Conservation (phyloP, 192 early-diverging fungal species). For the Backusella liffmaniae region DNA sequence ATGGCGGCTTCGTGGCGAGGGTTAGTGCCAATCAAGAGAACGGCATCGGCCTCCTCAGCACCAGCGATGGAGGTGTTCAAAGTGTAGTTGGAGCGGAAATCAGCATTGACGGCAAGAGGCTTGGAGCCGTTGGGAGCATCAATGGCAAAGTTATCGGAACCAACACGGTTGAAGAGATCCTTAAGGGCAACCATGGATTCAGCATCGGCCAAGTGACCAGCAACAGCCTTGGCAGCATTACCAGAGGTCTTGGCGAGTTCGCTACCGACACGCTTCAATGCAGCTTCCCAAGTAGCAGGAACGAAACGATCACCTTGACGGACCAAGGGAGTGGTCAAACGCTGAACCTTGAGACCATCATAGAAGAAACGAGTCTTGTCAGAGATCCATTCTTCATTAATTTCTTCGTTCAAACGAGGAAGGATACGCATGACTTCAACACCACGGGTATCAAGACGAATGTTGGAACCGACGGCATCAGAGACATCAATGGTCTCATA, state of each 20-base stretch:
- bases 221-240: constrained; percentile 76
- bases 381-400: constrained; percentile 99
- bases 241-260: constrained; percentile 60
- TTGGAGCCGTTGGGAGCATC: constrained; percentile 60
- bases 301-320: constrained; percentile 83
- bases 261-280: constrained; percentile 69
- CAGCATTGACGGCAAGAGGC: constrained; percentile 54
- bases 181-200: constrained; percentile 93
- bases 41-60: constrained; percentile 90
- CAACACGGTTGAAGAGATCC: constrained; percentile 87
- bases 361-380: constrained; percentile 96
- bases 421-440: constrained; percentile 95
- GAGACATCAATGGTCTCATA: constrained; percentile 94
- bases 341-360: constrained; percentile 95
- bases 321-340: constrained; percentile 89
- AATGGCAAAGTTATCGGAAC: constrained; percentile 81
- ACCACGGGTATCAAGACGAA: constrained; percentile 94
- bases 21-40: constrained; percentile 92
- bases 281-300: constrained; percentile 83
- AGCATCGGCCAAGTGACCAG: constrained; percentile 91
- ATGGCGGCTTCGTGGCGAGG: constrained; percentile 95
- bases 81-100: constrained; percentile 89
- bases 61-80: constrained; percentile 83
- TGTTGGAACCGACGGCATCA: constrained; percentile 94
- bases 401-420: constrained; percentile 94